Base-by-base conservation (phyloP, 176 grass and related monocot species). In the Dendrocalamus sinicus region DNA sequence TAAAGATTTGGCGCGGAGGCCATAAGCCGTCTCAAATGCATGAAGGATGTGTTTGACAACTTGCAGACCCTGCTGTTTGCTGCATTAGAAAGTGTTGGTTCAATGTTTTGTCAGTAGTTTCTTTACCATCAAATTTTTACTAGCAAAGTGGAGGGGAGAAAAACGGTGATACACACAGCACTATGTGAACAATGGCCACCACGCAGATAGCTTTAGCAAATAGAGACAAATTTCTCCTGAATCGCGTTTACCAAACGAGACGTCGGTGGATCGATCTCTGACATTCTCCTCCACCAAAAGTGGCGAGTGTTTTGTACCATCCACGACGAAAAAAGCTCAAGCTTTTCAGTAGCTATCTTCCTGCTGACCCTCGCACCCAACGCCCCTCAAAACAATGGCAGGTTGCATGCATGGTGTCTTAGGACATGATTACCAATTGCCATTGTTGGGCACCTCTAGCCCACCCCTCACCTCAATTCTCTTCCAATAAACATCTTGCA, bases 351-450 rank as follows among this genome's bases (percentile, higher is more conserved):
- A 26, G 35, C 32, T 19, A 76, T 77, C 54, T 70, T 7, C 59
- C 7, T 53, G 88, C 50, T 45, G 64, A 86, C 23, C 44, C 6
- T 90, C 69, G 57, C 63, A 71, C 83, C 88, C 48, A 77, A 35
- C 70, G 53, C 72, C 57, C 53, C 67, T 61, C 22, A 61, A 61
- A 79, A 47, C 68, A 83, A 20, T 84, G 48, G 60, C 74, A 84
- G 87, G 75, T 58, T 84, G 72, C 73, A 75, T 32, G 28, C 61
- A 70, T 71, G 30, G 50, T 73, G 67, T 67, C 45, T 64, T 28
- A 63, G 79, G 79, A 75, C 10, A 87, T 53, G 39, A 71, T 67
- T 73, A 74, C 60, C 40, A 30, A 43, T 53, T 17, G 11, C 17
- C 67, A 79, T 67, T 67, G 79, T 11, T 32, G 80, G 11, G 11